phyloP scores from a whole-genome alignment of 2,329 filamentous ascomycete species.

The Aspergillus chevalieri region DNA sequence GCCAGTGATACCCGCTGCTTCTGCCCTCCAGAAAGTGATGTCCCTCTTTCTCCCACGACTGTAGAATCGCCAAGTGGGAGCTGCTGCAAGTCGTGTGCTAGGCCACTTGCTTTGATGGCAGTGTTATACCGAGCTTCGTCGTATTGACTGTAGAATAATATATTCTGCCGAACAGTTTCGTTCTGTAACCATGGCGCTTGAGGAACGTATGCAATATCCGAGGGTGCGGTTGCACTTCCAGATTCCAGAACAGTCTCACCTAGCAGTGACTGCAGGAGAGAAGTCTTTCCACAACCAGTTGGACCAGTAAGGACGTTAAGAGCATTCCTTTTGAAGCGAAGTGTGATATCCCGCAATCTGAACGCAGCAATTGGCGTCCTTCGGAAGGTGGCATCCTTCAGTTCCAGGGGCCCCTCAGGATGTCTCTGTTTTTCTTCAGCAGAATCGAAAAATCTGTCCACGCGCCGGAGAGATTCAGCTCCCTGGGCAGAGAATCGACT shows the following conservation, averaged over 20 bases:
- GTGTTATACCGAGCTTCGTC: conserved; percentile 52
- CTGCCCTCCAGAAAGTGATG: conserved; percentile 59
- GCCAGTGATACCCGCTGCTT: conserved; percentile 57
- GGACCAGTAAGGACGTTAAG: conserved; percentile 51
- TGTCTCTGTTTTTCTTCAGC: conserved; percentile 46
- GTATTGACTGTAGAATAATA: conserved; percentile 54
- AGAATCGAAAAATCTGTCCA: conserved; percentile 52
- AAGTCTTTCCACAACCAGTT: conserved; percentile 55
- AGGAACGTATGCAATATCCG: conserved; percentile 53
- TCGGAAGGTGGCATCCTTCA: conserved; percentile 45
- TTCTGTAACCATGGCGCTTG: conserved; percentile 62
- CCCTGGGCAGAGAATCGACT: conserved; percentile 40
- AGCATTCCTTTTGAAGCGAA: conserved; percentile 50
- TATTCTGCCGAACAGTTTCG: conserved; percentile 60
- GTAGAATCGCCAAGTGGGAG: conserved; percentile 55
- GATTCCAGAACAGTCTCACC: conserved; percentile 22
- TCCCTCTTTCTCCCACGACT: conserved; percentile 57
- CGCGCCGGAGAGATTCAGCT: conserved; percentile 45
- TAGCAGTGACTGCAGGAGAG: conserved; percentile 37
- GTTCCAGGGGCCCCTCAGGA: conserved; percentile 45
- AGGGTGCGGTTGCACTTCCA: conserved; percentile 34
- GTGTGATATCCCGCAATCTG: conserved; percentile 31
- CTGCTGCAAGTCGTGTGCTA: conserved; percentile 51
- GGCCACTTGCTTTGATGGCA: conserved; percentile 56
- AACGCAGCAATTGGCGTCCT: conserved; percentile 49